phyloP scores from a whole-genome alignment of 2,329 filamentous ascomycete species.

The Colletotrichum eremochloae region DNA sequence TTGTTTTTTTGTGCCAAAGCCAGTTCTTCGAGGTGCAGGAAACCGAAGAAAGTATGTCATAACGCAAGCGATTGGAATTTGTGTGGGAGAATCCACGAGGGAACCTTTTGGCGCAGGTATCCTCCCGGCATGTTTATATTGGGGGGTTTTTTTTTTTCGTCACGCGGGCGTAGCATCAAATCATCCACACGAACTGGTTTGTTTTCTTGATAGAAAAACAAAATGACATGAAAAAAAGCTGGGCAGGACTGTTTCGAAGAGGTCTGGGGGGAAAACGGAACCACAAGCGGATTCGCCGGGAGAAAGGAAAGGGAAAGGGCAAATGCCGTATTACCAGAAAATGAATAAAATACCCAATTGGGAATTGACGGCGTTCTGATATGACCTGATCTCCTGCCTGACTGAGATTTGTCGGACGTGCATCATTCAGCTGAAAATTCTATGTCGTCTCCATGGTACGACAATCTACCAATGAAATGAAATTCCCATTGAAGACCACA shows the following conservation, averaged over 20 bases:
- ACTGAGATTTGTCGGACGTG: background rate
- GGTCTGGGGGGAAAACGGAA: conserved; percentile 12
- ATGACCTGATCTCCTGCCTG: background rate
- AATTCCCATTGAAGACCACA: background rate
- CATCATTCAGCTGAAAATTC: conserved; percentile 1
- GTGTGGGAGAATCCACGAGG: background rate
- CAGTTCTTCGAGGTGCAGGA: conserved; percentile 21
- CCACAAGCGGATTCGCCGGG: background rate
- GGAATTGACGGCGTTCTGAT: background rate
- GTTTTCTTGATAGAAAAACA: background rate
- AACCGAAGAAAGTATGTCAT: conserved; percentile 10
- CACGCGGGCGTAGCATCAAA: background rate
- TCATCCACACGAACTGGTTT: background rate
- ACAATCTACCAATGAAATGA: background rate
- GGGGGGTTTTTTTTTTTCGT: background rate
- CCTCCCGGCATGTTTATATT: background rate
- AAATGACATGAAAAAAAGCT: background rate
- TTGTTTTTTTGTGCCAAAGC: background rate
- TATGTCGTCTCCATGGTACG: background rate
- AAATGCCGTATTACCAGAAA: background rate
- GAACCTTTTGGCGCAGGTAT: conserved; percentile 4
- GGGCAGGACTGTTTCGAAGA: conserved; percentile 1
- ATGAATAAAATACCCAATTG: background rate
- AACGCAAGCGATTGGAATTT: conserved; percentile 28
- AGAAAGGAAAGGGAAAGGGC: background rate